Percentiles rank a stretch among this genome's conserved stretches.
Conservation (phyloP, 2,329 filamentous ascomycete species). For the Penicillium sp. region DNA sequence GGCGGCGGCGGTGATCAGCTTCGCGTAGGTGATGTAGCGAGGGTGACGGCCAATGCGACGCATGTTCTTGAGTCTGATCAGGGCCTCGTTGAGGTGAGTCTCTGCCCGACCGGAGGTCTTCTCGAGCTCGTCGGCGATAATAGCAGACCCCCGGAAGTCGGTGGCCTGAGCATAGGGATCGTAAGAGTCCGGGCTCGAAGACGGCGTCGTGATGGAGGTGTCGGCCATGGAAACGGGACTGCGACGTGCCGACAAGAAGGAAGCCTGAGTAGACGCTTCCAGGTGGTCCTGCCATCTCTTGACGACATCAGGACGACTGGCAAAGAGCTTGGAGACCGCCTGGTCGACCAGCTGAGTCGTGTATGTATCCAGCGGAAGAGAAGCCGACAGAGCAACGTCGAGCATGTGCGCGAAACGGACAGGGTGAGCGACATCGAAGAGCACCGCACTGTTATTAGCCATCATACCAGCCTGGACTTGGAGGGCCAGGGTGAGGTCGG, state of each 20-base stretch:
- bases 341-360: constrained; percentile 56
- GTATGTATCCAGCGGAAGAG: constrained; percentile 51
- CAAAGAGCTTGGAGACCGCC: constrained; percentile 51
- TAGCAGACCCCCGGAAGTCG: constrained; percentile 86
- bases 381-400: constrained; percentile 52
- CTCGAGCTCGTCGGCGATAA: constrained; percentile 86
- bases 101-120: constrained; percentile 68
- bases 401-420: constrained; percentile 59
- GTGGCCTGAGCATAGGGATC: constrained; percentile 88
- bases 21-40: constrained; percentile 93
- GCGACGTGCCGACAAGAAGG: constrained; percentile 39
- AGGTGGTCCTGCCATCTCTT: constrained; percentile 56
- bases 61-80: constrained; percentile 85
- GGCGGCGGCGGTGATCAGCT: constrained; percentile 84
- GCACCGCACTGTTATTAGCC: constrained; percentile 35
- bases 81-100: constrained; percentile 70
- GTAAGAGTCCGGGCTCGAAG: constrained; percentile 71
- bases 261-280: constrained; percentile 42
- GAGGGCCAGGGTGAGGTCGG: constrained; percentile 54
- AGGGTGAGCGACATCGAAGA: constrained; percentile 53
- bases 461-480: constrained; percentile 54
- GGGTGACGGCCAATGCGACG: constrained; percentile 86
- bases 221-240: constrained; percentile 40
- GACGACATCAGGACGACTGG: constrained; percentile 43
- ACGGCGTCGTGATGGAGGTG: constrained; percentile 50